Evolutionary conservation across 768 basidiomycete genomes (phyloP).

Genomic region (Brasilioporus rufonigricans): DNA sequence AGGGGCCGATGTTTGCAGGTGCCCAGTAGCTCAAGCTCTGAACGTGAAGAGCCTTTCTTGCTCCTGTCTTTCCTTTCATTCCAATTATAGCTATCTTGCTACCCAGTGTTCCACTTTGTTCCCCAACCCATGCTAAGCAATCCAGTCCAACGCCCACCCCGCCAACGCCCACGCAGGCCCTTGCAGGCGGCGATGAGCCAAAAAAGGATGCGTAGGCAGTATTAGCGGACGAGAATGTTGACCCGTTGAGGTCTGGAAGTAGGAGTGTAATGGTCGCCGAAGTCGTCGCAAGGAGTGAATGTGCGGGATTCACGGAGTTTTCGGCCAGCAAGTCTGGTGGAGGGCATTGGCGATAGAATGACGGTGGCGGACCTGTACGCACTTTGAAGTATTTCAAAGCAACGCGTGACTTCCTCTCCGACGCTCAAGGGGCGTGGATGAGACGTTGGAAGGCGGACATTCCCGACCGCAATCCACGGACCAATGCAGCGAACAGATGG

Average conservation of each 20-base stretch:
- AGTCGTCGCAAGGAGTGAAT: slow-evolving; percentile 12
- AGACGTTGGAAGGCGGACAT: slow-evolving; percentile 38
- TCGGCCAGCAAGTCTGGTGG: slow-evolving; percentile 49
- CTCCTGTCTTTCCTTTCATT: slow-evolving; percentile 28
- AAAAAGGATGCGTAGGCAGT: slow-evolving; percentile 77
- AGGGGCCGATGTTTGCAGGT: slow-evolving; percentile 98
- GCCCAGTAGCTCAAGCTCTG: slow-evolving; percentile 98
- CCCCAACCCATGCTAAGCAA: slow-evolving; percentile 62
- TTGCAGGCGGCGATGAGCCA: slow-evolving; percentile 86
- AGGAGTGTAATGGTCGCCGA: slow-evolving; percentile 74
- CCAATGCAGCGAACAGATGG: slow-evolving; percentile 35
- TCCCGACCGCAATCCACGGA: slow-evolving; percentile 69
- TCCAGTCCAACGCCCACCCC: slow-evolving; percentile 66
- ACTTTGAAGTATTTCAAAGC: slow-evolving; percentile 70
- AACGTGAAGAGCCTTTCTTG: slow-evolving; percentile 81
- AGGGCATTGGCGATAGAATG: not conserved
- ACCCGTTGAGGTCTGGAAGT: slow-evolving; percentile 68
- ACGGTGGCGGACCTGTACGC: slow-evolving; percentile 2
- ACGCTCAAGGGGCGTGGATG: slow-evolving; percentile 52
- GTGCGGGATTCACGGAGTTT: slow-evolving; percentile 37
- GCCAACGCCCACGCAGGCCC: slow-evolving; percentile 88
- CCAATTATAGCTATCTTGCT: slow-evolving; percentile 11
- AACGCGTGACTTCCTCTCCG: slow-evolving; percentile 68
- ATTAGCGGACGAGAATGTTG: slow-evolving; percentile 74
- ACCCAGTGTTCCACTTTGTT: slow-evolving; percentile 4